phyloP scores from a whole-genome alignment of 2,329 filamentous ascomycete genomes.

The Sphaceloma murrayae region DNA sequence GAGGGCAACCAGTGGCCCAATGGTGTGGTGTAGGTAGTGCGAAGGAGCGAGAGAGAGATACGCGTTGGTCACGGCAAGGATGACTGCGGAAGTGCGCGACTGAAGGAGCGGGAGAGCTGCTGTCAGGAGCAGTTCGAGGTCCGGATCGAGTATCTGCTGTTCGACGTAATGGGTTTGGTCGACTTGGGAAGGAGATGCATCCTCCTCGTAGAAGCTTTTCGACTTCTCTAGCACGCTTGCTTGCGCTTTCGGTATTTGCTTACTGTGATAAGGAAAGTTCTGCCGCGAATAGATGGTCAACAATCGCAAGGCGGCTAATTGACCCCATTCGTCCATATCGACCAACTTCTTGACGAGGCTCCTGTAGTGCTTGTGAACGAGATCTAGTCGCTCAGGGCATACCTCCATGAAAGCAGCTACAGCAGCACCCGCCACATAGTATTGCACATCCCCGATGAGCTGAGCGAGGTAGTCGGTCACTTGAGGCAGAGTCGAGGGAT shows the following conservation, averaged over 20 bases:
- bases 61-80: slow-evolving; percentile 74
- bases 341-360: slow-evolving; percentile 79
- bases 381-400: slow-evolving; percentile 75
- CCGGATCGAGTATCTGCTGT: slow-evolving; percentile 59
- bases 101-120: slow-evolving; percentile 76
- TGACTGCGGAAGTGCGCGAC: slow-evolving; percentile 85
- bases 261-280: slow-evolving; percentile 68
- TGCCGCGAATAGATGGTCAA: slow-evolving; percentile 76
- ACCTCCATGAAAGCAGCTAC: slow-evolving; percentile 82
- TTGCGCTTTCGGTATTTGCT: slow-evolving; percentile 45
- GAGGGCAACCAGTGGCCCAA: slow-evolving; percentile 78
- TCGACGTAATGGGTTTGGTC: slow-evolving; percentile 45
- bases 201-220: slow-evolving; percentile 71
- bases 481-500: slow-evolving; percentile 75
- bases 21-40: slow-evolving; percentile 62
- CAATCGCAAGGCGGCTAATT: slow-evolving; percentile 70
- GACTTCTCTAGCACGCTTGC: slow-evolving; percentile 32
- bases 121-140: slow-evolving; percentile 71
- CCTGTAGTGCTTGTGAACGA: slow-evolving; percentile 86
- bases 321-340: slow-evolving; percentile 99
- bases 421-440: slow-evolving; percentile 91
- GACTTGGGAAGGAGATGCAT: slow-evolving; percentile 31
- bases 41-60: slow-evolving; percentile 76
- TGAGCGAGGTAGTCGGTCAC: slow-evolving; percentile 70
- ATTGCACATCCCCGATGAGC: slow-evolving; percentile 81